Conservation (phyloP, 1,284 basidiomycete genomes). For the Phlebopus sp. region DNA sequence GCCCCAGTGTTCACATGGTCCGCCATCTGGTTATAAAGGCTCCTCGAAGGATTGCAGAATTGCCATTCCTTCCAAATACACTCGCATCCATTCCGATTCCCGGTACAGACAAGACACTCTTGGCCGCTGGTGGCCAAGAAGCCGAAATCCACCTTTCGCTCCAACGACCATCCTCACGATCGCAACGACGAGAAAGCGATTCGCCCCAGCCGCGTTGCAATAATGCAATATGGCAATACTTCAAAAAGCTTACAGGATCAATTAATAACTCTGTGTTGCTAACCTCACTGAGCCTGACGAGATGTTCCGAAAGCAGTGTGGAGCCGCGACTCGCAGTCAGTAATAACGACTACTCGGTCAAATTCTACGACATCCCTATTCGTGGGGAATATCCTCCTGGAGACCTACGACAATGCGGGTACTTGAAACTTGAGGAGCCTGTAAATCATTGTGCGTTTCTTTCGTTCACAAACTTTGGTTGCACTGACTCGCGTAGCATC, state of each 20-base stretch:
- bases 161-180: constrained; percentile 34
- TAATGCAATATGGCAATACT: constrained; percentile 52
- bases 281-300: constrained; percentile 55
- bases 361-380: constrained; percentile 69
- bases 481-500: constrained; percentile 50
- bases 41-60: constrained; percentile 48
- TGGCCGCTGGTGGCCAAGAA: constrained; percentile 81
- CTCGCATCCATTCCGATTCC: constrained; percentile 61
- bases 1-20: constrained; percentile 13
- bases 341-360: constrained; percentile 80
- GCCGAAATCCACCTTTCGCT: constrained; percentile 75
- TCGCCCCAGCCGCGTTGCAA: constrained; percentile 21
- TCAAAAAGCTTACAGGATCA: constrained; percentile 55
- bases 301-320: constrained; percentile 53
- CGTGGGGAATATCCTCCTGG: constrained; percentile 41
- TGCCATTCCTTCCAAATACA: constrained; percentile 66
- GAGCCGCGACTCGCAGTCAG: constrained; percentile 77
- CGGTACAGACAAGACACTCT: constrained; percentile 53
- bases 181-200: constrained; percentile 17
- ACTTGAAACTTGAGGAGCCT: constrained; percentile 63
- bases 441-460: constrained; percentile 56
- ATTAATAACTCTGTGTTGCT: constrained; percentile 86
- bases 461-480: constrained; percentile 30
- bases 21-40: constrained; percentile 33
- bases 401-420: constrained; percentile 49